Base-by-base conservation (phyloP, 306 rosid genomes). In the Aeschynomene evenia region DNA sequence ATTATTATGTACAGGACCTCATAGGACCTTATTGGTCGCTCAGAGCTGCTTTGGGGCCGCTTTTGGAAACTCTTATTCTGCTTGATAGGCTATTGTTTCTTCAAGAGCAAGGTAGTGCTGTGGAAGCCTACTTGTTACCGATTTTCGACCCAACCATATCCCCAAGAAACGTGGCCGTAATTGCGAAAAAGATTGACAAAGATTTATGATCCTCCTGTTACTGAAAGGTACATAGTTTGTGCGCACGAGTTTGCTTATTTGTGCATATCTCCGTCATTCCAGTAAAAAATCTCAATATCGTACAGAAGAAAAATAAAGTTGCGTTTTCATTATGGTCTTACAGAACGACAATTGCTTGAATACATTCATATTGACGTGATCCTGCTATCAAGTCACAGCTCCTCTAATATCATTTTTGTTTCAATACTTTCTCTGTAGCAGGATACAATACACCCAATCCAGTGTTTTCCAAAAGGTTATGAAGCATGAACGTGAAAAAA, bases 1-100 rank as follows among this genome's bases (percentile, higher is more conserved):
- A 23, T 64, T 37, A 69, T 72, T 28, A 6, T 70, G 54, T 77
- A 13, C 92, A 94, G 98, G 92, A 85, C 70, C 80, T 90, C 21
- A 54, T 90, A 75, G 92, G 96, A 72, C 97, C 90, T 39, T 94
- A 83, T 79, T 94, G 98, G 98, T 84, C 96, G 74, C 96, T 94
- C 73, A 88, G 98, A 83, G 96, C 98, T 78, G 87, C 96, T 59
- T 68, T 94, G 28, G 95, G 97, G 51, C 95, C 98, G 39, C 84
- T 93, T 65, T 70, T 93, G 77, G 98, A 93, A 80, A 93, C 96
- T 28, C 83, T 84, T 57, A 73, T 90, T 82, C 84, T 93, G 80
- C 98, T 93, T 22, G 98, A 94, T 82, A 83, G 98, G 77, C 58
- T 94, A 51, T 70, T 90, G 81, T 89, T 87, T 82, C 96, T 94